phyloP scores from a whole-genome alignment of 352 stramenopile genomes.

The Pythium diclinum region DNA sequence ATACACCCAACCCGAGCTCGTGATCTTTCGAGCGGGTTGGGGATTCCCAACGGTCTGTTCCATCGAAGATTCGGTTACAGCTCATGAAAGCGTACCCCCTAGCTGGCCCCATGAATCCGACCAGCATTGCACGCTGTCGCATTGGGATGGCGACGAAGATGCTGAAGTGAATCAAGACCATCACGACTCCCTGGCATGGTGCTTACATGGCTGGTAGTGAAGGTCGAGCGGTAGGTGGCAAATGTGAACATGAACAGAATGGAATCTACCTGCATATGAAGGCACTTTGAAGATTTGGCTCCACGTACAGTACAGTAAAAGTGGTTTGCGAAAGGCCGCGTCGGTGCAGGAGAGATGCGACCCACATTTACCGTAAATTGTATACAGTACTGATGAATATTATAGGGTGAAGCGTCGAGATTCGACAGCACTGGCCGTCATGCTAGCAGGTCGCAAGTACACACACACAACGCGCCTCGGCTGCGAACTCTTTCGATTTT shows the following conservation, averaged over 20 bases:
- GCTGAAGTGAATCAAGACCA: background rate
- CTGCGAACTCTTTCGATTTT: conserved; percentile 1
- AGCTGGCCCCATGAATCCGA: background rate
- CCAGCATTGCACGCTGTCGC: background rate
- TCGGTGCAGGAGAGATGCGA: background rate
- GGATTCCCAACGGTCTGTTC: conserved; percentile 23
- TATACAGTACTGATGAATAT: background rate
- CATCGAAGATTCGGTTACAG: conserved; percentile 40
- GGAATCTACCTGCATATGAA: background rate
- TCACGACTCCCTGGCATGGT: no score
- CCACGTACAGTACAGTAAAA: background rate
- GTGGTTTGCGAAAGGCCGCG: background rate
- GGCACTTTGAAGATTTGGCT: background rate
- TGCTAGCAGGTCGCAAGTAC: background rate
- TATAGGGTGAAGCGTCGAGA: conserved; percentile 2
- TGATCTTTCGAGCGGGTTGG: conserved; percentile 23
- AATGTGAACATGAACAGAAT: no score
- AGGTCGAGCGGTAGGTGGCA: no score
- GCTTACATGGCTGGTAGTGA: no score
- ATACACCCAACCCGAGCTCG: conserved; percentile 4
- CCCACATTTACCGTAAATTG: background rate
- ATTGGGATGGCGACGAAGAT: background rate
- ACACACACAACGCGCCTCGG: background rate
- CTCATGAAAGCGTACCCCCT: background rate
- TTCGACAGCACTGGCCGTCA: background rate